phyloP scores from a whole-genome alignment of 140 eudicot species.

The Bidens hawaiensis region DNA sequence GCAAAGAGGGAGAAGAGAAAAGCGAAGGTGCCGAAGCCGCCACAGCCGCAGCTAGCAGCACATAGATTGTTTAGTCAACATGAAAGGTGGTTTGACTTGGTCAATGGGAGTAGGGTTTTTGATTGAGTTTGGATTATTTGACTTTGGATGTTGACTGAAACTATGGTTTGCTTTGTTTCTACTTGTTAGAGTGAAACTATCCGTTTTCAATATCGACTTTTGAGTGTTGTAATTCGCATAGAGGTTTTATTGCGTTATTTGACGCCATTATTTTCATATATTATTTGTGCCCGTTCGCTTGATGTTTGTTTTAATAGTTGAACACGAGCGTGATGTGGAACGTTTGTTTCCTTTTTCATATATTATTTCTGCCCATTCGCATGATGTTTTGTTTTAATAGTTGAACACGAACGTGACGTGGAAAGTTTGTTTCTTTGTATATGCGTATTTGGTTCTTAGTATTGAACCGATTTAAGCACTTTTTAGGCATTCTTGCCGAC shows the following conservation, averaged over 20 bases:
- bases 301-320: too few relatives aligned
- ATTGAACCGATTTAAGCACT: too few relatives aligned
- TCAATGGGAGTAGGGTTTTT: conserved; percentile 8
- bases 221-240: conserved; percentile 32
- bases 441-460: too few relatives aligned
- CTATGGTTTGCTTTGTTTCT: conserved; percentile 19
- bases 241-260: conserved; percentile 21
- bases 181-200: conserved; percentile 10
- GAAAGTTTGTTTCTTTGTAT: too few relatives aligned
- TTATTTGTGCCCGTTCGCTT: too few relatives aligned
- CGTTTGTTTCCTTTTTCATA: too few relatives aligned
- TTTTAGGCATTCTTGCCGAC: too few relatives aligned
- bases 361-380: too few relatives aligned
- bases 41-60: conserved; percentile 23
- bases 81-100: conserved; percentile 3
- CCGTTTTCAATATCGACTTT: conserved; percentile 22
- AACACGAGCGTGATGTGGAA: too few relatives aligned
- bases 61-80: conserved; percentile 20
- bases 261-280: too few relatives aligned
- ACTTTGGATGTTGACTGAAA: conserved; percentile 26
- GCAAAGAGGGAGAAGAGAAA: conserved; percentile 30
- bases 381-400: too few relatives aligned
- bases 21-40: conserved; percentile 28
- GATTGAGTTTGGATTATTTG: conserved; percentile 2
- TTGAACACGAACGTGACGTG: too few relatives aligned